These are phyloP conservation scores for Aspergillus indologenus DNA, from an alignment of 495 filamentous ascomycete genomes.

Conservation along the genomic window DNA sequence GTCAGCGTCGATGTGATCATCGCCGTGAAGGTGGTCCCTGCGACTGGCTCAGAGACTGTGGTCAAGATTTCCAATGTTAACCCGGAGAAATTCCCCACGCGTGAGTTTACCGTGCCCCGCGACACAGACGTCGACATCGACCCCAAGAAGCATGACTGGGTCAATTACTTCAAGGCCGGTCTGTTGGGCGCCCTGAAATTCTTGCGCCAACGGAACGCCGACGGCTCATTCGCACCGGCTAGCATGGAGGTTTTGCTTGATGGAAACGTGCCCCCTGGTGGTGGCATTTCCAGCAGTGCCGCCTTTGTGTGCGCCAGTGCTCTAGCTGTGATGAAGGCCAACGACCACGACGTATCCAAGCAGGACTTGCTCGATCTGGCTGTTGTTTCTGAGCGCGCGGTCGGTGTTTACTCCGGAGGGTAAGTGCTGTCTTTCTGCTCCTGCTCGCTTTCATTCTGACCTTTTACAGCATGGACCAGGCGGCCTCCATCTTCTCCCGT, in stretches of 20 bases:
- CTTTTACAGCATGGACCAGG: slow-evolving; percentile 76
- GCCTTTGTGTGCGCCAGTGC: slow-evolving; percentile 91
- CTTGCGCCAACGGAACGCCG: slow-evolving; percentile 61
- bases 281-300: slow-evolving; percentile 88
- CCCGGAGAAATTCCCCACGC: slow-evolving; percentile 67
- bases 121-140: slow-evolving; percentile 75
- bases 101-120: slow-evolving; percentile 69
- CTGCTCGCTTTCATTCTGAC: background rate
- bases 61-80: slow-evolving; percentile 77
- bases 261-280: slow-evolving; percentile 86
- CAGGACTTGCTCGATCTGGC: slow-evolving; percentile 85
- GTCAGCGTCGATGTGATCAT: slow-evolving; percentile 87
- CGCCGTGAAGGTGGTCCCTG: slow-evolving; percentile 65
- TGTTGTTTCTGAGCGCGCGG: slow-evolving; percentile 88
- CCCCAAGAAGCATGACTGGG: slow-evolving; percentile 83
- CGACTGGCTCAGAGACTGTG: slow-evolving; percentile 37
- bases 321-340: slow-evolving; percentile 81
- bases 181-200: slow-evolving; percentile 77
- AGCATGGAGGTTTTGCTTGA: slow-evolving; percentile 89
- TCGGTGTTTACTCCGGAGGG: slow-evolving; percentile 96
- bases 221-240: slow-evolving; percentile 55
- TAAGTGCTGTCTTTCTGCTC: slow-evolving; percentile 36
- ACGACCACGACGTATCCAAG: slow-evolving; percentile 83
- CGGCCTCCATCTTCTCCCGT: slow-evolving; percentile 90
- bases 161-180: slow-evolving; percentile 96